Conservation (phyloP, 2,329 filamentous ascomycete species). For the Chrysoporthe puriensis region DNA sequence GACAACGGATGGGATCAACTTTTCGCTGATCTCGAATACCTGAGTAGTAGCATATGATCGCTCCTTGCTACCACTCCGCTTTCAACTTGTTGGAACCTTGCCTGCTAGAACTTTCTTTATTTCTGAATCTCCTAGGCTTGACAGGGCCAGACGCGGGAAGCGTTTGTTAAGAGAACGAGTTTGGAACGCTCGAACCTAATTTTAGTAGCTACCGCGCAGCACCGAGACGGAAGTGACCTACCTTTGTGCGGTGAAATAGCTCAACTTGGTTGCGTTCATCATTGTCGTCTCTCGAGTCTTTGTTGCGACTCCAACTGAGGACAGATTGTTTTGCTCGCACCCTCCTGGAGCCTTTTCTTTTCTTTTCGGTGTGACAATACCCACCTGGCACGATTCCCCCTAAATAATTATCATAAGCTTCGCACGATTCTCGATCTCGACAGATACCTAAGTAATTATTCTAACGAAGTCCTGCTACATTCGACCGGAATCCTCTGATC, state of each 20-base stretch:
- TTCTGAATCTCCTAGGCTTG: too few relatives aligned
- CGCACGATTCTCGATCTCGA: neutral
- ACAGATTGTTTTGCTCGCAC: neutral
- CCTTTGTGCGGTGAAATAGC: neutral
- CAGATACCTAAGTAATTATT: neutral
- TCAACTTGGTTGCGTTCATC: too few relatives aligned
- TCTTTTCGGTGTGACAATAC: neutral
- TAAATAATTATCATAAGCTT: neutral
- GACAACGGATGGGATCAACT: slow-evolving; percentile 30
- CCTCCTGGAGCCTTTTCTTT: neutral
- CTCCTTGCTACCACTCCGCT: neutral
- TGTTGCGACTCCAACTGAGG: neutral
- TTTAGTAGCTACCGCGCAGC: neutral
- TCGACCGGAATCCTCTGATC: neutral
- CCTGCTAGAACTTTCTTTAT: too few relatives aligned
- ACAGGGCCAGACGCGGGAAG: neutral
- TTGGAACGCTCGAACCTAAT: neutral
- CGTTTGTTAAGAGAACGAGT: neutral
- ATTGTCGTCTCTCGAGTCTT: neutral
- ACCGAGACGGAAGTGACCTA: neutral
- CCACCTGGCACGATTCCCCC: neutral
- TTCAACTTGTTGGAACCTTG: too few relatives aligned
- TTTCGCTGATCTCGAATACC: slow-evolving; percentile 30
- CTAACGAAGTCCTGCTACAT: neutral
- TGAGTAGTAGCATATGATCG: slow-evolving; percentile 3